A percentile compares a stretch with the other conserved stretches of the same genome.
Evolutionary conservation across 495 filamentous ascomycete species (phyloP).

Genomic region (Penicillium verhagenii): DNA sequence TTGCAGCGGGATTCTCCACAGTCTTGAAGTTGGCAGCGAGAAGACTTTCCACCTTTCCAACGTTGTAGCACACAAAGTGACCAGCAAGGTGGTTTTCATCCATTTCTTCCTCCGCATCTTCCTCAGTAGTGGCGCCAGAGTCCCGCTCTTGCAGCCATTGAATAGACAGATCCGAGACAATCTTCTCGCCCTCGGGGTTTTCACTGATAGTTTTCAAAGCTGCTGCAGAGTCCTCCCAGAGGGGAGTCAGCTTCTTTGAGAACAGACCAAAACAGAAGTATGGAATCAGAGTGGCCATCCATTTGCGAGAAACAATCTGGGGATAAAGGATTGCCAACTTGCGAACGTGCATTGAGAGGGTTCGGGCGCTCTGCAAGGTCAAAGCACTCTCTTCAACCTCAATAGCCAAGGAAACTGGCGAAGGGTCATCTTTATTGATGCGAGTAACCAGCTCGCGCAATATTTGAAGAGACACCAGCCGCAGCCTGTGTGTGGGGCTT

Average conservation of each 20-base stretch:
- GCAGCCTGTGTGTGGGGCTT: conserved; percentile 65
- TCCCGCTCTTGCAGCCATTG: conserved; percentile 70
- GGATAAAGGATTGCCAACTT: conserved; percentile 66
- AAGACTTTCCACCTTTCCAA: conserved; percentile 53
- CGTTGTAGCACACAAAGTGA: conserved; percentile 81
- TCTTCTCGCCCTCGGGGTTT: conserved; percentile 65
- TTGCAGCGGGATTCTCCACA: conserved; percentile 18
- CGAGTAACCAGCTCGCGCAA: conserved; percentile 45
- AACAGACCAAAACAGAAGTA: conserved; percentile 86
- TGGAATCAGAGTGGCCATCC: conserved; percentile 70
- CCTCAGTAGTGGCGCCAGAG: conserved; percentile 26
- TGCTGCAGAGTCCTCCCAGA: conserved; percentile 80
- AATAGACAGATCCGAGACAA: conserved; percentile 71
- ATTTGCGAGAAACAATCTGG: conserved; percentile 51
- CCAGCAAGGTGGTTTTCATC: conserved; percentile 30
- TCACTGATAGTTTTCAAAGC: conserved; percentile 74
- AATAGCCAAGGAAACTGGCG: conserved; percentile 51
- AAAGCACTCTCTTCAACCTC: conserved; percentile 77
- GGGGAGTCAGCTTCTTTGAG: conserved; percentile 73
- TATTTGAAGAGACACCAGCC: conserved; percentile 68
- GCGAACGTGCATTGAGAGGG: conserved; percentile 79
- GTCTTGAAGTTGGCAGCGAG: conserved; percentile 32
- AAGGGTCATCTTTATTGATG: conserved; percentile 36
- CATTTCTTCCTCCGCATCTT: conserved; percentile 21
- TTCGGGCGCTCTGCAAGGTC: conserved; percentile 69